Evolutionary conservation across 805 yeast species (phyloP), one percentile per base, ranked within the genome.

Genomic region (Monosporozyma siamensis): DNA sequence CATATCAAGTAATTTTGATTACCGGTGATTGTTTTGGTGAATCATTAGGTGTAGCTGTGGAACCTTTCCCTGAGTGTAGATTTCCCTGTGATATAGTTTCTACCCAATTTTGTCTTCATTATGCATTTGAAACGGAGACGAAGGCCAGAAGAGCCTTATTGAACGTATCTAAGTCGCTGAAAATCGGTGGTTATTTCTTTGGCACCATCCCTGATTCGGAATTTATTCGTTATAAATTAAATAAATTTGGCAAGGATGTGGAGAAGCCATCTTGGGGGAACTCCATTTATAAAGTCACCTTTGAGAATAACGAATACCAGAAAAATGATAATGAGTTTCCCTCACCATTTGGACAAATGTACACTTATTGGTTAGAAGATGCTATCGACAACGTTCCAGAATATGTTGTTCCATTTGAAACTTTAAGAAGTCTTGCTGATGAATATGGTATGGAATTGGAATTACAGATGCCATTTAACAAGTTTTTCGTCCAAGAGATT

Each of bases 371-470:
- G 65, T 66, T 92, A 45, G 79, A 79, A 49, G 98, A 92, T 65
- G 98, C 99, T 0, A 90, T 92, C 39, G 96, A 87, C 48, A 81
- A 92, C 54, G 96, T 92, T 20, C 97, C 97, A 0, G 99, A 92
- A 57, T 92, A 83, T 55, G 94, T 92, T 5, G 96, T 92, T 6
- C 97, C 97, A 1, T 88, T 92, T 63, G 97, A 90, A 55, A 75
- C 80, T 1, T 75, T 92, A 44, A 72, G 95, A 61, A 76, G 81
- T 43, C 65, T 90, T 42, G 94, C 96, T 35, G 86, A 81, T 56
- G 94, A 87, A 45, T 84, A 78, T 59, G 86, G 86, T 11, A 63
- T 90, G 48, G 81, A 78, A 44, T 64, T 92, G 45, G 73, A 80
- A 45, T 77, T 77, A 51, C 80, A 80, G 54, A 79, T 79, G 68